Evolutionary conservation across 2,329 filamentous ascomycete genomes (phyloP).

Genomic region (Aspergillus glaucus): DNA sequence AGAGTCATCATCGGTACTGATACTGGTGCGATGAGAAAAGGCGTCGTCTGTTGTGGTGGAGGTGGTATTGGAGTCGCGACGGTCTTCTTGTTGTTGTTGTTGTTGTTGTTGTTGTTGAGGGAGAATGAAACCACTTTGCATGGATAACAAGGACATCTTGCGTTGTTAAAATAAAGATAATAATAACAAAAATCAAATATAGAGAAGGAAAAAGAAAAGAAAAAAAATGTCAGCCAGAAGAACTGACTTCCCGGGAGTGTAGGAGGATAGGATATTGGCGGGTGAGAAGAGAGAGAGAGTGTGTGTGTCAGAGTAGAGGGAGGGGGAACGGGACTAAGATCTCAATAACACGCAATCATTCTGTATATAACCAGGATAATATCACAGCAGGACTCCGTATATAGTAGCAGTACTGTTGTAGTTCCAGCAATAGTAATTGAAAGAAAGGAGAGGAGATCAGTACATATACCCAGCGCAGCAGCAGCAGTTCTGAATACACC

Average conservation of each 20-base stretch:
- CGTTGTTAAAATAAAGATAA: constrained; percentile 3
- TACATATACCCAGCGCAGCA: too few species aligned
- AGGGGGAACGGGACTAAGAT: background rate
- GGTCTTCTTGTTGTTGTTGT: constrained; percentile 4
- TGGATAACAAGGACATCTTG: constrained; percentile 33
- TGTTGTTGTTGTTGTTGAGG: constrained; percentile 6
- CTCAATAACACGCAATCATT: too few species aligned
- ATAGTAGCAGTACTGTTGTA: too few species aligned
- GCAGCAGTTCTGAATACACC: too few species aligned
- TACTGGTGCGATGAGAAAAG: constrained; percentile 25
- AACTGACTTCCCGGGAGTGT: background rate
- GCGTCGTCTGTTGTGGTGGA: constrained; percentile 16
- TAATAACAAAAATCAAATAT: background rate
- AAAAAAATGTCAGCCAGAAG: background rate
- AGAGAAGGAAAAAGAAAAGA: background rate
- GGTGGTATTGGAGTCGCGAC: constrained; percentile 13
- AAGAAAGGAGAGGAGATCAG: too few species aligned
- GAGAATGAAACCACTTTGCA: constrained; percentile 28
- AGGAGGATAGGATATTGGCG: background rate
- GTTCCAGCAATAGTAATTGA: too few species aligned
- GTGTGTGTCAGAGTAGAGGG: background rate
- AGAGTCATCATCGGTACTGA: constrained; percentile 30
- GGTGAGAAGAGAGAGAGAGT: background rate
- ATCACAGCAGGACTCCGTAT: too few species aligned
- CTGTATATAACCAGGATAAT: too few species aligned